Evolutionary conservation across 495 filamentous ascomycete species (phyloP).

Genomic region (Aspergillus heteromorphus): DNA sequence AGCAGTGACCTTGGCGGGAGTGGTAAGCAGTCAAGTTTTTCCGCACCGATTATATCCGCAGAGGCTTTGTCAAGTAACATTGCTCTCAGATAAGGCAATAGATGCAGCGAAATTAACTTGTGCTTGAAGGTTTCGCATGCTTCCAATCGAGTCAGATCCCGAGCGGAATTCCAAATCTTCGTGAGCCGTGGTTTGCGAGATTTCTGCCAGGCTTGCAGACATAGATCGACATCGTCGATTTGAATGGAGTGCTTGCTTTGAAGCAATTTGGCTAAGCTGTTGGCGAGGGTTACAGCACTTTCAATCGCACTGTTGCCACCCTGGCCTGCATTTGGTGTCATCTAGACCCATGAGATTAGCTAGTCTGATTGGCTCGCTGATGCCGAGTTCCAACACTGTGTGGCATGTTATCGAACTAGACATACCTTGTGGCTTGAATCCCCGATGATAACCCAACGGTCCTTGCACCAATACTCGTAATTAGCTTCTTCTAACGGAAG

Average conservation of each 20-base stretch:
- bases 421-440: slow-evolving; percentile 6
- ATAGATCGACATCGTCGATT: neutral
- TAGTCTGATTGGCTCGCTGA: neutral
- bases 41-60: neutral
- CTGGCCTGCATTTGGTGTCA: slow-evolving; percentile 3
- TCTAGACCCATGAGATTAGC: neutral
- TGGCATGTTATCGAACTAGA: neutral
- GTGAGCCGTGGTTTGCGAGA: neutral
- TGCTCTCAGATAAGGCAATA: neutral
- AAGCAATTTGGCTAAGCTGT: neutral
- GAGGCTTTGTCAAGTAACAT: neutral
- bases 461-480: neutral
- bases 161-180: neutral
- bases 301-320: slow-evolving; percentile 6
- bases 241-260: neutral
- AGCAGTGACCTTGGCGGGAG: neutral
- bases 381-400: neutral
- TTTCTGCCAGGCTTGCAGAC: neutral
- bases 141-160: neutral
- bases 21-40: neutral
- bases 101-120: neutral
- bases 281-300: neutral
- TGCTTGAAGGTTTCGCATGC: neutral
- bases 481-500: neutral
- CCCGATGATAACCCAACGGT: slow-evolving; percentile 2